Evolutionary conservation across 164 flowering plant genomes (phyloP), one percentile per base, ranked within the genome.

Genomic region (Macadamia tetraphylla): DNA sequence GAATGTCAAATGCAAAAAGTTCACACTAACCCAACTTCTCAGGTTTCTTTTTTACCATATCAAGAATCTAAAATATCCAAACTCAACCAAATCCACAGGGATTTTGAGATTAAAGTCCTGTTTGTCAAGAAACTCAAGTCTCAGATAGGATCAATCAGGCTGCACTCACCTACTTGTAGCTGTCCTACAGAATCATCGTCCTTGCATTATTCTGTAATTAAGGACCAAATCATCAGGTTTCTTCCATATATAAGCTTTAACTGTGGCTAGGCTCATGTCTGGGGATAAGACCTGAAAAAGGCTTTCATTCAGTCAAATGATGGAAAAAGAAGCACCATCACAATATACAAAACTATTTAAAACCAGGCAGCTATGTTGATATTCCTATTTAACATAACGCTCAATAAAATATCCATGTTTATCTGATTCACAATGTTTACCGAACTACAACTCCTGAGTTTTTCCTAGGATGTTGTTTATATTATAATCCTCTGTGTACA

Each of bases 261-360:
- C 94, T 53, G 96, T 95, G 29, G 99, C 98, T 77, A 95, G 80
- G 83, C 99, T 92, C 98, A 95, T 90, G 58, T 95, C 98, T 40
- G 96, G 93, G 32, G 91, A 76, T 71, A 95, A 80, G 23, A 91
- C 93, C 96, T 91, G 83, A 15, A 70, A 73, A 65, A 8, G 4
- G 40, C 40, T 35, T 35, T 35, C 40, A 1, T 35, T 44, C 3
- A 46, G 49, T 60, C 51, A 12, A 58, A 52, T 35, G 40, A 35
- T 35, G 40, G 14, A 13, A 52, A 9, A 52, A 64, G 52, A 29
- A 29, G 48, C 32, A 44, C 11, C 12, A 32, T 6, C 31, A 35
- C 4, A 35, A 35, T 35, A 35, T 35, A 46, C 18, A 8, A n/a
- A 31, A 46, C 51, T 2, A 11, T 14, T 71, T 58, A 51, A 32